A percentile compares a stretch with the other conserved stretches of the same genome.
phyloP scores from a whole-genome alignment of 306 rosid genomes.

The Canavalia ensiformis region DNA sequence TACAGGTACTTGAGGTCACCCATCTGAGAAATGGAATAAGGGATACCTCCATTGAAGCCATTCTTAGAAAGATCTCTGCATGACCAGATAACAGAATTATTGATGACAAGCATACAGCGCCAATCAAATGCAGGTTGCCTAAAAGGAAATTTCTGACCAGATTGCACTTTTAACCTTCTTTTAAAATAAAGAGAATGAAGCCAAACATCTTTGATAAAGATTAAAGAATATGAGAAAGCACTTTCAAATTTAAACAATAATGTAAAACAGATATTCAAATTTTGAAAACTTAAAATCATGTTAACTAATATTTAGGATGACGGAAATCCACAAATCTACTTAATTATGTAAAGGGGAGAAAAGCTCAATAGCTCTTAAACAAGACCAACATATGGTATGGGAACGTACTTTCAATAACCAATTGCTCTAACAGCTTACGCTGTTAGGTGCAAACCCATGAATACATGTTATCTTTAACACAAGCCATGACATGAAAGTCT shows the following conservation, averaged over 20 bases:
- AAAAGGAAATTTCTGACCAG: neutral
- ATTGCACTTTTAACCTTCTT: slow-evolving; percentile 5
- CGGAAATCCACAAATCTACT: neutral
- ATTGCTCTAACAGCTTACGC: neutral
- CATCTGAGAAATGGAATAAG: slow-evolving; percentile 85
- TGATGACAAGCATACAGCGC: slow-evolving; percentile 17
- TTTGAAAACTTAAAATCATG: neutral
- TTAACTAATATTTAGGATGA: slow-evolving; percentile 7
- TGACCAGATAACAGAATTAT: slow-evolving; percentile 36
- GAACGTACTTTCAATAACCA: neutral
- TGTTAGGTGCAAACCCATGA: slow-evolving; percentile 2
- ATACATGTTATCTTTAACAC: slow-evolving; percentile 16
- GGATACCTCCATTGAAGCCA: slow-evolving; percentile 70
- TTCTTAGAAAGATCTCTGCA: slow-evolving; percentile 89
- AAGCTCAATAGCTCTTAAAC: neutral
- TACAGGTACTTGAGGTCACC: slow-evolving; percentile 67
- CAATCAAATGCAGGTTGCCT: slow-evolving; percentile 21
- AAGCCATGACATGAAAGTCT: neutral
- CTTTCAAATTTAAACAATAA: neutral
- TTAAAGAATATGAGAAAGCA: neutral
- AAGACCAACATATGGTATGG: slow-evolving; percentile 8
- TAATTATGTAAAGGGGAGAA: slow-evolving; percentile 1
- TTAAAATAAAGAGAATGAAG: slow-evolving; percentile 15
- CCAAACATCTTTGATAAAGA: neutral
- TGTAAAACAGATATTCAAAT: neutral